A percentile compares a stretch with the other conserved stretches of the same genome.
Conservation (phyloP, 2,329 filamentous ascomycete genomes). For the Trichoderma harzianum region DNA sequence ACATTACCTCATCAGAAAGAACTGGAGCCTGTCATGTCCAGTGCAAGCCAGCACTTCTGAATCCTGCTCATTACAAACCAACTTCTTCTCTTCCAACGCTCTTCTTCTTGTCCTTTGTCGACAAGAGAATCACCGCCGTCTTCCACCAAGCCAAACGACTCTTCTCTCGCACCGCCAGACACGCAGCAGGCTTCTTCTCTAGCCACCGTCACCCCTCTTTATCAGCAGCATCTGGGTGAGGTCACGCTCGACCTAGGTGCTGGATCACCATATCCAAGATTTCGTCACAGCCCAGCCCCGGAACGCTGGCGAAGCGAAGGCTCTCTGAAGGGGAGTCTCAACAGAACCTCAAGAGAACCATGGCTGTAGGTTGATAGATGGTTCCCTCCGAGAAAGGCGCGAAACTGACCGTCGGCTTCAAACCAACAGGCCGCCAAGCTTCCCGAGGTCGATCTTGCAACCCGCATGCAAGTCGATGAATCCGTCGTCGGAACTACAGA, state of each 20-base stretch:
- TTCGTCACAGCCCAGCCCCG: slow-evolving; percentile 32
- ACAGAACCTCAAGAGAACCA: slow-evolving; percentile 56
- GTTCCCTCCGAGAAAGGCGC: background rate
- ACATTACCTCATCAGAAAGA: slow-evolving; percentile 18
- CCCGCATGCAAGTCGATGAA: slow-evolving; percentile 63
- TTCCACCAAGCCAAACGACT: background rate
- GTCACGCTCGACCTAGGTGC: slow-evolving; percentile 38
- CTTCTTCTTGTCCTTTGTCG: background rate
- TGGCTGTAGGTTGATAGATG: slow-evolving; percentile 52
- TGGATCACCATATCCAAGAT: slow-evolving; percentile 36
- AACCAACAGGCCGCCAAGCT: slow-evolving; percentile 47
- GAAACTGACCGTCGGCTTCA: background rate
- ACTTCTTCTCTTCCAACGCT: background rate
- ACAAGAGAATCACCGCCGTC: background rate
- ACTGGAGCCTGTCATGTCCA: slow-evolving; percentile 11
- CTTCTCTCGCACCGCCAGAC: background rate
- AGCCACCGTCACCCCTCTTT: background rate
- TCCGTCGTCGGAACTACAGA: slow-evolving; percentile 53
- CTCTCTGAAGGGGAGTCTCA: slow-evolving; percentile 58
- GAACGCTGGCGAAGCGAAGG: slow-evolving; percentile 66
- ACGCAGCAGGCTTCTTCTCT: background rate
- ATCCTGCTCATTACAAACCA: slow-evolving; percentile 13
- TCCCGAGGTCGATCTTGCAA: slow-evolving; percentile 59
- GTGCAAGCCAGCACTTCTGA: background rate
- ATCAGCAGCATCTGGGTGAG: slow-evolving; percentile 30